These are phyloP conservation scores for Bruguiera sexangula DNA, from an alignment of 345 rosid genomes.

Conservation along the genomic window DNA sequence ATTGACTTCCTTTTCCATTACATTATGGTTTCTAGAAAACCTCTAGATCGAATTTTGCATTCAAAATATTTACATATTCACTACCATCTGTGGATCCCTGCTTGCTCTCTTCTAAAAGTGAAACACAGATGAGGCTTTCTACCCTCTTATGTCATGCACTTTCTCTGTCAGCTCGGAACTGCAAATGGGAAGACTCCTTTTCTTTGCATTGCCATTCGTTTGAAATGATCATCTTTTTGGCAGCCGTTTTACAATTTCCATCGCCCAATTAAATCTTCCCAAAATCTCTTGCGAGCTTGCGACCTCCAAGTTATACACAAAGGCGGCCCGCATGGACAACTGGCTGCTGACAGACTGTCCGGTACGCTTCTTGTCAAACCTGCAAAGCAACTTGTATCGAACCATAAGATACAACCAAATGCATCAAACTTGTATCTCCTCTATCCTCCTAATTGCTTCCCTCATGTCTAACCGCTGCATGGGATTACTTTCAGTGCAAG, in stretches of 20 bases:
- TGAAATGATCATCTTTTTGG: no score
- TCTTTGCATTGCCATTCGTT: no score
- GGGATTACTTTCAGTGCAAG: slow-evolving; percentile 14
- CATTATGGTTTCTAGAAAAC: no score
- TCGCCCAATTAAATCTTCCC: neutral
- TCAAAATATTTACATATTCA: no score
- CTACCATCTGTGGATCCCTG: no score
- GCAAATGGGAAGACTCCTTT: no score
- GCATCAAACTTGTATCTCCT: slow-evolving; percentile 15
- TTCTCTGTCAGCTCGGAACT: no score
- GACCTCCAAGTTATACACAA: neutral
- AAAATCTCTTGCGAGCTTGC: neutral
- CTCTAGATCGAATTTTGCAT: no score
- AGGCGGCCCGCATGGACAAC: neutral
- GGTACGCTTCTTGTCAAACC: slow-evolving; percentile 6
- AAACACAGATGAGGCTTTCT: no score
- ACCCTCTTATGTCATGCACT: no score
- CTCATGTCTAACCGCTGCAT: slow-evolving; percentile 22
- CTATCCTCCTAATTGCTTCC: slow-evolving; percentile 27
- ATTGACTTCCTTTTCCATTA: no score
- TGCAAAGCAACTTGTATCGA: neutral
- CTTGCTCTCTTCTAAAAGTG: no score
- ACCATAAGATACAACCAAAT: neutral
- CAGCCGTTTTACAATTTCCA: neutral
- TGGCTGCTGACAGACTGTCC: slow-evolving; percentile 7